Evolutionary conservation across 2,329 filamentous ascomycete genomes (phyloP).

Genomic region (Tolypocladium tropicale): DNA sequence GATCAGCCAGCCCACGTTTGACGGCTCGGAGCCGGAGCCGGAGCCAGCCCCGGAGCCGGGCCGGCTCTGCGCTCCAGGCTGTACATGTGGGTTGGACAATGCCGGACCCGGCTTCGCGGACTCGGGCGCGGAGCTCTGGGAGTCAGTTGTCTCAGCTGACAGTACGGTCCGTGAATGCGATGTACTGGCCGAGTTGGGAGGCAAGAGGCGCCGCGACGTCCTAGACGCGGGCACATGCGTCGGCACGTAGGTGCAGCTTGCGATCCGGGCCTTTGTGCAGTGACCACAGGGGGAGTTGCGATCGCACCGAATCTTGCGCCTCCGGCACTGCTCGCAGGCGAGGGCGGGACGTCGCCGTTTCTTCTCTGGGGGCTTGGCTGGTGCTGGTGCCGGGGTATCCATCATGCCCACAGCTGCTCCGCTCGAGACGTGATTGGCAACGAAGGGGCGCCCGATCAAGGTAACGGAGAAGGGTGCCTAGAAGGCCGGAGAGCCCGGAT

Average conservation of each 20-base stretch:
- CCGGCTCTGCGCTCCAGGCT: background rate
- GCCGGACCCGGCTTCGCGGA: background rate
- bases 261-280: constrained; percentile 45
- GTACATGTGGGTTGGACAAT: background rate
- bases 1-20: constrained; percentile 21
- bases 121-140: background rate
- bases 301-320: constrained; percentile 52
- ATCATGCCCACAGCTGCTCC: background rate
- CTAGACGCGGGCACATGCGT: constrained; percentile 20
- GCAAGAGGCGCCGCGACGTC: constrained; percentile 1
- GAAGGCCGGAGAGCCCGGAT: background rate
- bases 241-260: constrained; percentile 42
- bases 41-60: background rate
- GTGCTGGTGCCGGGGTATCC: background rate
- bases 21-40: constrained; percentile 14
- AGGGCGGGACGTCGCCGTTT: constrained; percentile 29
- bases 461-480: background rate
- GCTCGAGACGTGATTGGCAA: background rate
- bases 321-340: constrained; percentile 47
- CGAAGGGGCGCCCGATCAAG: background rate
- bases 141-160: background rate
- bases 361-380: constrained; percentile 14
- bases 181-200: background rate
- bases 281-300: constrained; percentile 48
- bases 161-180: background rate